A percentile compares a stretch with the other conserved stretches of the same genome.
These are phyloP conservation scores for Moringa oleifera DNA, from an alignment of 345 rosid genomes.

Conservation along the genomic window DNA sequence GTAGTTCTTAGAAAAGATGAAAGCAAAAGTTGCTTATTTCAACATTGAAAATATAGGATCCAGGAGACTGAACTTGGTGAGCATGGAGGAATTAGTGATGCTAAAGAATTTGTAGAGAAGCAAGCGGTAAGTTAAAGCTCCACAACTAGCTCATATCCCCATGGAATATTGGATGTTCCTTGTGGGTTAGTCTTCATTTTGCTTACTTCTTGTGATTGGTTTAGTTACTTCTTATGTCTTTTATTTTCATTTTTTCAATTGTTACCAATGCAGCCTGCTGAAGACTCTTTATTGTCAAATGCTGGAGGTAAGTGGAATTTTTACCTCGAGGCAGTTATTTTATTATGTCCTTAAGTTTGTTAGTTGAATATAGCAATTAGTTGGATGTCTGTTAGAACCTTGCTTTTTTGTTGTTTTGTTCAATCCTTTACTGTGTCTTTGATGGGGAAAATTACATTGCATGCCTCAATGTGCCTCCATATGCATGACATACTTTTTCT, in stretches of 20 bases:
- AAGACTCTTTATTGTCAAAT: conserved; percentile 26
- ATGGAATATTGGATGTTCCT: neutral
- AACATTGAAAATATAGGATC: conserved; percentile 27
- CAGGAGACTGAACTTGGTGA: conserved; percentile 32
- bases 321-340: neutral
- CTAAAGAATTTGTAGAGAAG: conserved; percentile 27
- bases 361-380: neutral
- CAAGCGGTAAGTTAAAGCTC: conserved; percentile 31
- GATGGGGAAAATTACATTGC: no score
- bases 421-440: no score
- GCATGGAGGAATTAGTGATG: conserved; percentile 22
- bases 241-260: neutral
- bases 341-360: no score
- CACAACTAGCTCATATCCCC: neutral
- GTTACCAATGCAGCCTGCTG: conserved; percentile 30
- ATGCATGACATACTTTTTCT: no score
- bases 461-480: no score
- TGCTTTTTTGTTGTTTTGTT: no score
- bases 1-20: neutral
- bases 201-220: neutral
- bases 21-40: neutral
- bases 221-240: conserved; percentile 12
- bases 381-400: no score
- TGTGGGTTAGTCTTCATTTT: neutral
- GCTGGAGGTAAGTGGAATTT: conserved; percentile 34